These are phyloP conservation scores for Thalassiosira profunda DNA, from an alignment of 108 stramenopile genomes.

Conservation along the genomic window DNA sequence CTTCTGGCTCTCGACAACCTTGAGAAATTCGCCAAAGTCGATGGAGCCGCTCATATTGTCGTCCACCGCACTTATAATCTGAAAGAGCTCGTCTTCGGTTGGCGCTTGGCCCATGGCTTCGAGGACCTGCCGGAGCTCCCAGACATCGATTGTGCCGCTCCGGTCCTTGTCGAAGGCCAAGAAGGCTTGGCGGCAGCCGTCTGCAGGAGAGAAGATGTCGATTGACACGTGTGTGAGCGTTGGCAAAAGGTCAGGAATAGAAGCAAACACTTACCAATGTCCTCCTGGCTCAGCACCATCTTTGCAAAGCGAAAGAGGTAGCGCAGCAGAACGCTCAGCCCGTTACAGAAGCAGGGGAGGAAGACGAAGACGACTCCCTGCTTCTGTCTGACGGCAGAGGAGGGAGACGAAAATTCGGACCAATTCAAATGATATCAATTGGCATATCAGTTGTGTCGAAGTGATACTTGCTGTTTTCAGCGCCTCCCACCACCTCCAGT, in stretches of 20 bases:
- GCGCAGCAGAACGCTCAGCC: too few species aligned
- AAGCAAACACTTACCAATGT: constrained; percentile 25
- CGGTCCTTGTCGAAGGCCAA: constrained; percentile 90
- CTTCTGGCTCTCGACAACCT: constrained; percentile 94
- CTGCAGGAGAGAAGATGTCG: neutral
- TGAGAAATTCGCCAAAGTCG: constrained; percentile 93
- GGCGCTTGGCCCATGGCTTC: constrained; percentile 94
- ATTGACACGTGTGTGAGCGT: neutral
- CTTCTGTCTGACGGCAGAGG: too few species aligned
- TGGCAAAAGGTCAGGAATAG: neutral
- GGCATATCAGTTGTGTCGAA: too few species aligned
- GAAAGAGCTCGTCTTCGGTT: constrained; percentile 94
- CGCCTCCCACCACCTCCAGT: too few species aligned
- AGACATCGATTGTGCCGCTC: constrained; percentile 88
- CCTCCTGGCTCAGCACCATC: constrained; percentile 57
- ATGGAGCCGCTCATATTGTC: constrained; percentile 92
- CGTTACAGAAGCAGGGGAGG: too few species aligned
- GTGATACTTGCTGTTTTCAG: too few species aligned
- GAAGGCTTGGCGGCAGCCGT: constrained; percentile 84
- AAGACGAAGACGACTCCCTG: too few species aligned
- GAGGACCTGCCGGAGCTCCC: constrained; percentile 88
- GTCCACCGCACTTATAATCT: constrained; percentile 86
- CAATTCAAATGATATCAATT: too few species aligned
- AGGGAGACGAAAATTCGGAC: too few species aligned
- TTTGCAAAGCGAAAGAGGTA: neutral